These are phyloP conservation scores for Aegilops speltoides DNA, from an alignment of 176 grass and related monocot species.

Conservation along the genomic window DNA sequence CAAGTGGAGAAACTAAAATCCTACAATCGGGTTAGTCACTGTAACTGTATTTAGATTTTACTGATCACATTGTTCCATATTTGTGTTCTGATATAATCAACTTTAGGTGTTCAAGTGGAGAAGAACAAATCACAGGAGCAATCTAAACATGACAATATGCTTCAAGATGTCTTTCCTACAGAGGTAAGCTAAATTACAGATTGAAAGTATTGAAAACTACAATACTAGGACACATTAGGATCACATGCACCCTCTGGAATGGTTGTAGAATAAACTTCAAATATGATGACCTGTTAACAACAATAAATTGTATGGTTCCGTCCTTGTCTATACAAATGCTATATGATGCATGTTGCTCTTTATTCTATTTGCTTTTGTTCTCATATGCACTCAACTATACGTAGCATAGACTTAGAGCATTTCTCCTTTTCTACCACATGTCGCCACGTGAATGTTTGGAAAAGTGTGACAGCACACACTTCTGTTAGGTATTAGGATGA, in stretches of 20 bases:
- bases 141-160: not conserved
- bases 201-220: constrained; percentile 7
- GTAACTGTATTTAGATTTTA: constrained; percentile 12
- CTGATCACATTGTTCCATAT: not conserved
- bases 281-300: not conserved
- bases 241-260: not conserved
- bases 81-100: constrained; percentile 30
- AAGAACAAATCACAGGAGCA: constrained; percentile 12
- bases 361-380: not conserved
- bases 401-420: not conserved
- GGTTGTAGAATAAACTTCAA: not conserved
- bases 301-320: not conserved
- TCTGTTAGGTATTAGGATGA: not conserved
- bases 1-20: not conserved
- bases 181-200: constrained; percentile 35
- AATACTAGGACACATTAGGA: not conserved
- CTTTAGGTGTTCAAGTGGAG: constrained; percentile 33
- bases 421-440: not conserved
- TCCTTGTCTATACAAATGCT: not conserved
- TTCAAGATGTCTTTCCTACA: not conserved
- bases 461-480: not conserved
- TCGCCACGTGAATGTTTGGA: not conserved
- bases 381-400: not conserved
- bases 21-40: constrained; percentile 25
- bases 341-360: constrained; percentile 3